Percentiles rank a stretch among this genome's conserved stretches.
Conservation (phyloP, 2,329 filamentous ascomycete species). For the Tolypocladium paradoxum region DNA sequence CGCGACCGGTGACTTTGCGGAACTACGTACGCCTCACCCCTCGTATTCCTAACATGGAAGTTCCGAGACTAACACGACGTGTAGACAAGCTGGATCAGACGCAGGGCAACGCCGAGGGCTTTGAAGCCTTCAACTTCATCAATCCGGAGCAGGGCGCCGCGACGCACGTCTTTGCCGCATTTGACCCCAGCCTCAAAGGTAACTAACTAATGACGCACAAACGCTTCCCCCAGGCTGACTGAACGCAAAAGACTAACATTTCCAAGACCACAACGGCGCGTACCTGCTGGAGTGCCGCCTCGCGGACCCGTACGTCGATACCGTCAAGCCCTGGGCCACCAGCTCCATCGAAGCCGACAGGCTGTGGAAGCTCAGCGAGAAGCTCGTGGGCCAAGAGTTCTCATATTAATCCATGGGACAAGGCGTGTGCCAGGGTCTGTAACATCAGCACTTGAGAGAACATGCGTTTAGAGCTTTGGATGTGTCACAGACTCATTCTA, state of each 20-base stretch:
- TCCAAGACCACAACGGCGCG: slow-evolving; percentile 17
- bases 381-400: slow-evolving; percentile 32
- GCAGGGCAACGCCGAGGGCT: slow-evolving; percentile 13
- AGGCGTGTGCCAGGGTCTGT: neutral
- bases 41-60: fast-evolving
- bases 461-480: neutral
- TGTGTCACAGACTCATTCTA: neutral
- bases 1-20: slow-evolving; percentile 7
- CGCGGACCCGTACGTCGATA: slow-evolving; percentile 17
- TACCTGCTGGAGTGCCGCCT: slow-evolving; percentile 22
- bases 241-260: neutral
- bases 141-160: slow-evolving; percentile 17
- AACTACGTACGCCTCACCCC: slow-evolving; percentile 5
- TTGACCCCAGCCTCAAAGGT: slow-evolving; percentile 22
- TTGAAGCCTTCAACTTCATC: slow-evolving; percentile 9
- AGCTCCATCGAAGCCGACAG: slow-evolving; percentile 25
- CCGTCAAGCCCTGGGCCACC: slow-evolving; percentile 19
- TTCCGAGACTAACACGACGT: slow-evolving; percentile 2
- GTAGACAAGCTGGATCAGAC: slow-evolving; percentile 8
- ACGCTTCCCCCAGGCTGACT: neutral
- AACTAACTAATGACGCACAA: neutral
- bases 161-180: slow-evolving; percentile 25
- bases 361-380: slow-evolving; percentile 35
- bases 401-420: slow-evolving; percentile 7
- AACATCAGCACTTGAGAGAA: neutral